Evolutionary conservation across 805 yeast species (phyloP).

Genomic region (Yarrowia hollandica): DNA sequence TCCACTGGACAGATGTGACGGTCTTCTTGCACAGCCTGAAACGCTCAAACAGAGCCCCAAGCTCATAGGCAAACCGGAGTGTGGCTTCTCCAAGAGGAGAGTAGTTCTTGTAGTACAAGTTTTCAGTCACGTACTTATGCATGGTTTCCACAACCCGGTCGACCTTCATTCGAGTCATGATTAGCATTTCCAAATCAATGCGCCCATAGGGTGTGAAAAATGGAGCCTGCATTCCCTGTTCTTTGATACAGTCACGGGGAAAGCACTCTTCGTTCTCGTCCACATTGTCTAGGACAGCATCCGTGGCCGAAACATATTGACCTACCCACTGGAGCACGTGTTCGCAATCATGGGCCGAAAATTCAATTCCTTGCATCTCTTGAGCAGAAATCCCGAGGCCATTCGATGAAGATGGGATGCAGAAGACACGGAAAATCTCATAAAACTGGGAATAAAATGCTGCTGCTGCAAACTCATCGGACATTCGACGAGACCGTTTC

Average conservation of each 20-base stretch:
- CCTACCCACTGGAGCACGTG: not conserved
- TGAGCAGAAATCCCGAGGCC: not conserved
- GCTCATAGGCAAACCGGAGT: slow-evolving; percentile 9
- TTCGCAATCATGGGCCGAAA: not conserved
- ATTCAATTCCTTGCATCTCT: not conserved
- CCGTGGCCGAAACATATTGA: not conserved
- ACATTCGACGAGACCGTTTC: slow-evolving; percentile 6
- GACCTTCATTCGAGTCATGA: slow-evolving; percentile 8
- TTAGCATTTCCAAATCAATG: slow-evolving; percentile 5
- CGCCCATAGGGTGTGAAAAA: slow-evolving; percentile 5
- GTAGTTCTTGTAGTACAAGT: not conserved
- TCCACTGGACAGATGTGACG: slow-evolving; percentile 18
- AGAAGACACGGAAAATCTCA: slow-evolving; percentile 15
- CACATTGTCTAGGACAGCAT: not conserved
- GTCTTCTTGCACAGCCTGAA: slow-evolving; percentile 13
- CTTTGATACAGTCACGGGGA: not conserved
- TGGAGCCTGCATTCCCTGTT: slow-evolving; percentile 5
- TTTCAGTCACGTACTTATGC: not conserved
- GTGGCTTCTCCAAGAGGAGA: not conserved
- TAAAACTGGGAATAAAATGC: slow-evolving; percentile 23
- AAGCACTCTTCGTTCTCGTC: not conserved
- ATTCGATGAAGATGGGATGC: not conserved
- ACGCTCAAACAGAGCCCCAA: slow-evolving; percentile 2
- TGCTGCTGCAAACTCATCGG: slow-evolving; percentile 3
- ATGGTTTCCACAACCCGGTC: not conserved